Evolutionary conservation across 495 filamentous ascomycete species (phyloP), one percentile per base, ranked within the genome.

Genomic region (Aspergillus funiculosus): DNA sequence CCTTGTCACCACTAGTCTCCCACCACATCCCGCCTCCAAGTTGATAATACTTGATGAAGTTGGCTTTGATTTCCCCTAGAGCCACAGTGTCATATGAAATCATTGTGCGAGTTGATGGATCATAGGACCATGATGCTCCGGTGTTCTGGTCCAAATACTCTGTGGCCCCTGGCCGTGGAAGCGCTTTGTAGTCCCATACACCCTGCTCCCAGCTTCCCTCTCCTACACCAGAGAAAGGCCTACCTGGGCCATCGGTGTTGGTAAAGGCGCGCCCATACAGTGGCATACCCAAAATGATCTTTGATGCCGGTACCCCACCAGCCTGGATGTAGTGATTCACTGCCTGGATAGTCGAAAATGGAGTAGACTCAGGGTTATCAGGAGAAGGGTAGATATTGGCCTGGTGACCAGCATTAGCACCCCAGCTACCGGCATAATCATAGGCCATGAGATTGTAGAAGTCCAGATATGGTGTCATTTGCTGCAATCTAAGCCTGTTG

Each of bases 1-100:
- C 70, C 58, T 76, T 82, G 58, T 96, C 91, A 39, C 81, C 85
- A 57, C 82, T 88, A 25, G 79, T 82, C 68, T 96, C 91, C 92
- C 91, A 97, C 78, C 87, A 97, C 80, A 96, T 94, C 0, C 78
- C 85, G 10, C 92, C 90, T 18, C 86, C 90, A 5, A 95, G 75
- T 22, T 75, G 71, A 22, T 73, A 74, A 8, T 73, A 41, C 49
- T 66, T 65, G 39, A 95, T 76, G 50, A 82, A 96, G 21, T 71
- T 54, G 7, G 76, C 77, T 66, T 96, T 96, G 40, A 62, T 48
- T 17, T 66, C 56, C 3, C 74, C 79, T 51, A 81, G 77, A 13
- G 66, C 63, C 4, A 80, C 69, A 14, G 72, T 85, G 50, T 96
- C 91, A 59, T 89, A 96, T 22, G 76, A 77, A 22, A 96, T 67